Evolutionary conservation across 2,329 filamentous ascomycete genomes (phyloP).

Genomic region (Pseudocercospora pini-densiflorae): DNA sequence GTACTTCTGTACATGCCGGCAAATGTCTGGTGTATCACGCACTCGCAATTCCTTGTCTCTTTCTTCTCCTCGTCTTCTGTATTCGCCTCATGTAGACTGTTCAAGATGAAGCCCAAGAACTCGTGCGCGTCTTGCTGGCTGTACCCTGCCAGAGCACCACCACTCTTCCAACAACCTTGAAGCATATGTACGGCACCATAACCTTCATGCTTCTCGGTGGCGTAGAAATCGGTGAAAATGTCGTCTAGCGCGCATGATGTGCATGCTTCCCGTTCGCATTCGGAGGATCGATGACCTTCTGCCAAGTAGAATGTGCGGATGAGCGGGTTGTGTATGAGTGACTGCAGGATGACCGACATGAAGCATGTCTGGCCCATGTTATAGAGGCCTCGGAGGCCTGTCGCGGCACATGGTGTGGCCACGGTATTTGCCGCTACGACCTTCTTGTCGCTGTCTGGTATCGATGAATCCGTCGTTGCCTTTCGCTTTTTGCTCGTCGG

Average conservation of each 20-base stretch:
- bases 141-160: conserved; percentile 74
- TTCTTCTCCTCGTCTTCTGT: conserved; percentile 50
- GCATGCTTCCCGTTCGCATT: conserved; percentile 66
- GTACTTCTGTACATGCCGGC: conserved; percentile 90
- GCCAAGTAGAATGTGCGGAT: conserved; percentile 90
- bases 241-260: conserved; percentile 66
- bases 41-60: conserved; percentile 65
- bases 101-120: conserved; percentile 93
- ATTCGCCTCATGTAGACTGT: conserved; percentile 82
- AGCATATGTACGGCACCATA: conserved; percentile 91
- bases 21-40: conserved; percentile 92
- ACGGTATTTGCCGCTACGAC: conserved; percentile 80
- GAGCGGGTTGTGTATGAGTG: conserved; percentile 89
- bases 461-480: conserved; percentile 28
- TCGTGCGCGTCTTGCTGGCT: conserved; percentile 97
- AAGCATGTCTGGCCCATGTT: conserved; percentile 99
- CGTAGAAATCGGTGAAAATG: conserved; percentile 67
- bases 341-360: conserved; percentile 94
- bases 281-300: conserved; percentile 80
- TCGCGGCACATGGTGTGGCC: conserved; percentile 80
- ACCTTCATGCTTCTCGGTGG: conserved; percentile 80
- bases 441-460: conserved; percentile 64
- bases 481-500: conserved; percentile 68
- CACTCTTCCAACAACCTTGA: conserved; percentile 84
- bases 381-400: conserved; percentile 88